A percentile compares a stretch with the other conserved stretches of the same genome.
phyloP scores from a whole-genome alignment of 352 stramenopile species.

The Phytophthora hibernalis region DNA sequence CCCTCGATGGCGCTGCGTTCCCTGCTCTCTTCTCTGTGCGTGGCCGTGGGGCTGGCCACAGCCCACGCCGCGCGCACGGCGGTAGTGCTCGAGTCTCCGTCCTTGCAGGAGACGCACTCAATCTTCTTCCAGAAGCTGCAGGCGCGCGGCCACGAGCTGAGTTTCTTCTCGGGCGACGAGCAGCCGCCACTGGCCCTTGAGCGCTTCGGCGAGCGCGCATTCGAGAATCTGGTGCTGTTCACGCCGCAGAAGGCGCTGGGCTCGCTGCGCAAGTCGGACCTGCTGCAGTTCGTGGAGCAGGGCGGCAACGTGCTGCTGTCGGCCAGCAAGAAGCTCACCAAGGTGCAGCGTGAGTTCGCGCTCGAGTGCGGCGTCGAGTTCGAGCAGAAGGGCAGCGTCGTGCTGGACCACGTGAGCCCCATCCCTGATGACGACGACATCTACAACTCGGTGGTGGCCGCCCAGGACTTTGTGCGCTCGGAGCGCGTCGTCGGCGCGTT shows the following conservation, averaged over 20 bases:
- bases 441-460: constrained; percentile 80
- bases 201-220: constrained; percentile 87
- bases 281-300: constrained; percentile 87
- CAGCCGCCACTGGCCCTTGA: constrained; percentile 60
- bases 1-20: constrained; percentile 31
- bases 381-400: constrained; percentile 87
- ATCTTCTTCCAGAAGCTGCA: constrained; percentile 79
- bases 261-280: constrained; percentile 67
- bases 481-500: constrained; percentile 67
- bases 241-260: constrained; percentile 83
- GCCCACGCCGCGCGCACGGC: constrained; percentile 60
- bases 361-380: constrained; percentile 90
- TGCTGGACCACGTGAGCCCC: constrained; percentile 90
- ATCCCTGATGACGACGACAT: constrained; percentile 65
- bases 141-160: constrained; percentile 70
- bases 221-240: constrained; percentile 92
- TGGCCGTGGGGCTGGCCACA: constrained; percentile 33
- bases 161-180: constrained; percentile 65
- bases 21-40: constrained; percentile 20
- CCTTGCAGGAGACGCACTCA: constrained; percentile 71
- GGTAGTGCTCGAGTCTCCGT: constrained; percentile 67
- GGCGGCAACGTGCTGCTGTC: constrained; percentile 87
- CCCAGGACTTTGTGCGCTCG: constrained; percentile 75
- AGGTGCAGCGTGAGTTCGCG: constrained; percentile 86
- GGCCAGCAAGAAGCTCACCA: constrained; percentile 76